These are phyloP conservation scores for Diplodia corticola DNA, from an alignment of 2,329 filamentous ascomycete species.

Conservation along the genomic window DNA sequence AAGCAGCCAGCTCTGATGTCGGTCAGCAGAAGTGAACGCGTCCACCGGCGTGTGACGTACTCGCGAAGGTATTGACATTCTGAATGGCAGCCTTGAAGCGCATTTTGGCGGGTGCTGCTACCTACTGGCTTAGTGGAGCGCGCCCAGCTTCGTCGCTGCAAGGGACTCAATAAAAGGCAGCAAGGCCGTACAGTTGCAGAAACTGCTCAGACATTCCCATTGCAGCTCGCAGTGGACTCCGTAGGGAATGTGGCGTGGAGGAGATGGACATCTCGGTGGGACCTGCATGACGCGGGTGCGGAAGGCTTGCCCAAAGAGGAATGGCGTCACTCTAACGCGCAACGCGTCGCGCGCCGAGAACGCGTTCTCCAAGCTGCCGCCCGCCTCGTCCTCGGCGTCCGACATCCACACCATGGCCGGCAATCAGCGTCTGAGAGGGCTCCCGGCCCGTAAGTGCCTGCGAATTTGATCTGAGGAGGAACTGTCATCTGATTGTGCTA, in stretches of 20 bases:
- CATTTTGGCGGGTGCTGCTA: slow-evolving; percentile 37
- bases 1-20: slow-evolving; percentile 59
- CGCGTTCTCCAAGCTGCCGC: slow-evolving; percentile 3
- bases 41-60: slow-evolving; percentile 39
- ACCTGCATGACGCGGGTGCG: not conserved
- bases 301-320: not conserved
- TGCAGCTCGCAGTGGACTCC: not conserved
- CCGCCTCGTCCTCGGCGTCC: not conserved
- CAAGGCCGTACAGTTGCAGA: too few species aligned
- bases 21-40: not conserved
- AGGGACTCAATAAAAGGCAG: not conserved
- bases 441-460: slow-evolving; percentile 37
- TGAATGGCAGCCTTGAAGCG: slow-evolving; percentile 56
- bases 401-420: slow-evolving; percentile 26
- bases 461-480: not conserved
- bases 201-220: not conserved
- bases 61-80: slow-evolving; percentile 55
- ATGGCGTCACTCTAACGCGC: slow-evolving; percentile 3
- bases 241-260: not conserved
- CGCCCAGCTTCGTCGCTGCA: not conserved
- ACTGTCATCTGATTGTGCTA: not conserved
- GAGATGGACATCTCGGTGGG: not conserved
- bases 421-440: slow-evolving; percentile 31
- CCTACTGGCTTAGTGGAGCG: not conserved
- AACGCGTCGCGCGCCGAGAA: slow-evolving; percentile 11